These are phyloP conservation scores for Cryptosporidium sp. DNA, from an alignment of 169 alveolate species.

Conservation along the genomic window DNA sequence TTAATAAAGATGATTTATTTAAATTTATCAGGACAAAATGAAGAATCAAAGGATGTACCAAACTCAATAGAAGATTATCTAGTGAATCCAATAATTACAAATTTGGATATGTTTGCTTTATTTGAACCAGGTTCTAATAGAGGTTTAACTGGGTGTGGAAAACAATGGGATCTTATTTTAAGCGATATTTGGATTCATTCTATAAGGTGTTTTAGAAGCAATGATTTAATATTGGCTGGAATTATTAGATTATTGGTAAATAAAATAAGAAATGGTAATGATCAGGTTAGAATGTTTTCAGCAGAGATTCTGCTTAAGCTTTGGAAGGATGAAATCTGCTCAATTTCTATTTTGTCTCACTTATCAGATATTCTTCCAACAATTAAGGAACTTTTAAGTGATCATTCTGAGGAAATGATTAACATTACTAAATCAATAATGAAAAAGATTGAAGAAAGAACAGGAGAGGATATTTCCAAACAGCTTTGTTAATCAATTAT, in stretches of 20 bases:
- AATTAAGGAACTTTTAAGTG: slow-evolving; percentile 43
- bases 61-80: slow-evolving; percentile 36
- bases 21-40: slow-evolving; percentile 3
- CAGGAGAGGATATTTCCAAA: slow-evolving; percentile 48
- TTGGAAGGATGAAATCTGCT: slow-evolving; percentile 59
- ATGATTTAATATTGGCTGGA: slow-evolving; percentile 42
- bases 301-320: slow-evolving; percentile 17
- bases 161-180: slow-evolving; percentile 50
- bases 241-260: slow-evolving; percentile 9
- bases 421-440: slow-evolving; percentile 21
- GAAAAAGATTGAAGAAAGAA: slow-evolving; percentile 58
- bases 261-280: slow-evolving; percentile 26
- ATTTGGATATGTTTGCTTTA: slow-evolving; percentile 69
- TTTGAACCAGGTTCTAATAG: slow-evolving; percentile 17
- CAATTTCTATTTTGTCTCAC: slow-evolving; percentile 13
- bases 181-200: slow-evolving; percentile 28
- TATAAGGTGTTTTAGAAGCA: slow-evolving; percentile 19
- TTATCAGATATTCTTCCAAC: slow-evolving; percentile 47
- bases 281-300: slow-evolving; percentile 27
- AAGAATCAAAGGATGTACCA: slow-evolving; percentile 40
- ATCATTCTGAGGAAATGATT: slow-evolving; percentile 48
- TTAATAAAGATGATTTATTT: slow-evolving; percentile 21
- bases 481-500: neutral
- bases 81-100: slow-evolving; percentile 60
- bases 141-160: slow-evolving; percentile 25